Base-by-base conservation (phyloP, 2,329 filamentous ascomycete genomes). In the Penicillium sp. region DNA sequence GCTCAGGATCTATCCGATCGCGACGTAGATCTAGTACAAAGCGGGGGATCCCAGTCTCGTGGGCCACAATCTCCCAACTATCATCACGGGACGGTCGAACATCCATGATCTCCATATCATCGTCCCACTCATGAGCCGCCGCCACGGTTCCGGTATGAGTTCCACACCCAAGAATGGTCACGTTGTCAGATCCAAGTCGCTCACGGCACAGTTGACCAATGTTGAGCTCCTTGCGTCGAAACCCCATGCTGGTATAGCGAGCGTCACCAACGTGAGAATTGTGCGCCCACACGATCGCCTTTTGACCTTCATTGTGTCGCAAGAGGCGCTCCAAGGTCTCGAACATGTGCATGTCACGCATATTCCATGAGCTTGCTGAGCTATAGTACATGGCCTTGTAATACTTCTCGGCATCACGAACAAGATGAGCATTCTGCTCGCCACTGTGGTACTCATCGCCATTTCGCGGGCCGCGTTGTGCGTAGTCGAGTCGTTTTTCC, bases 251-350 rank as follows among this genome's bases (percentile, higher is more conserved):
- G 5, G 79, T 82, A 32, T 73, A 77, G 14, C 80, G 72, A n/a
- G 80, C 80, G 59, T 83, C 81, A n/a, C 80, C 81, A 10, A 81
- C 65, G 47, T 83, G 81, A 47, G 75, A 79, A 55, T 81, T 82
- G 58, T 82, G 80, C 24, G 81, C 80, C 80, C 80, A 84, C 10
- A 83, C 76, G 4, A 83, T 73, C 0, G 77, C 79, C 55, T 81
- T 82, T 10, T 63, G 48, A 22, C 68, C 67, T 1, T 69, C 68
- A 32, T 75, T 75, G 50, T 74, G 69, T 50, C 77, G 70, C 18
- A 82, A 65, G 1, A 82, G 60, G 2, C 80, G 75, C 0, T 65
- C 56, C 24, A 83, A 68, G 0, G 77, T 80, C 16, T 77, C 70
- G 56, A 80, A 81, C 80, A 83, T 81, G 60, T 83, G 80, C 1